A percentile compares a stretch with the other conserved stretches of the same genome.
Conservation (phyloP, 23 red algal species). For the Gracilaria domingensis region DNA sequence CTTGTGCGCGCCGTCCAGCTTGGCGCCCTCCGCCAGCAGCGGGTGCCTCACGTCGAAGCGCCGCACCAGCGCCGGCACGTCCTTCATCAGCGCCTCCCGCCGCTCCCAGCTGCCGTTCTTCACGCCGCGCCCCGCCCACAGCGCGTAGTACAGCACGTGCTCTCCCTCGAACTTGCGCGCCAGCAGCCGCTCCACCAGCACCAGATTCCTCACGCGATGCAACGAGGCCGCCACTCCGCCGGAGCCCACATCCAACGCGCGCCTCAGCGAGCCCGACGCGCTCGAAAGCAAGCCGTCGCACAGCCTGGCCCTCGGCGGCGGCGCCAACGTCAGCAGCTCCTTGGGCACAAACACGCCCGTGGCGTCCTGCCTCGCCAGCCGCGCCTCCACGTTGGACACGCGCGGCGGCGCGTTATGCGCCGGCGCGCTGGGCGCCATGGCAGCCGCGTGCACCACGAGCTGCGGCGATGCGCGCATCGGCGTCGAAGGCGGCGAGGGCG, state of each 20-base stretch:
- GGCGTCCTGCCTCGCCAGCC: conserved; percentile 3
- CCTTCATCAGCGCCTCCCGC: conserved; percentile 55
- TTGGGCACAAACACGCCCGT: conserved; percentile 35
- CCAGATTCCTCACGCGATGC: conserved; percentile 13
- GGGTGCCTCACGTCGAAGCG: conserved; percentile 62
- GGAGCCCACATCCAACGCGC: conserved; percentile 27
- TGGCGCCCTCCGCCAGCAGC: conserved; percentile 2
- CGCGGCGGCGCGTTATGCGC: neutral
- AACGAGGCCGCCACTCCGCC: neutral
- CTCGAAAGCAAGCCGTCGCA: neutral
- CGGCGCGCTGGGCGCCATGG: too few relatives aligned
- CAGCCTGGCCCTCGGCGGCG: conserved; percentile 34
- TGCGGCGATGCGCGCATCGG: conserved; percentile 5
- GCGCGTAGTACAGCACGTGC: conserved; percentile 45
- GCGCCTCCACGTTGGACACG: conserved; percentile 16
- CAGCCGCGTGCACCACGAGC: neutral
- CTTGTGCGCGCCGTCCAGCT: neutral
- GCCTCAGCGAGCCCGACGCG: conserved; percentile 24
- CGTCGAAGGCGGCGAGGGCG: conserved; percentile 13
- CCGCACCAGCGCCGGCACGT: conserved; percentile 62
- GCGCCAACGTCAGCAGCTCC: conserved; percentile 16
- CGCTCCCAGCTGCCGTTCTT: conserved; percentile 63
- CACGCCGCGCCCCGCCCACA: conserved; percentile 43
- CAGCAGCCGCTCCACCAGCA: conserved; percentile 33
- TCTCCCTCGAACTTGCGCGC: conserved; percentile 26